A percentile compares a stretch with the other conserved stretches of the same genome.
Evolutionary conservation across 1,284 basidiomycete species (phyloP).

Genomic region (Apiotrichum siamense): DNA sequence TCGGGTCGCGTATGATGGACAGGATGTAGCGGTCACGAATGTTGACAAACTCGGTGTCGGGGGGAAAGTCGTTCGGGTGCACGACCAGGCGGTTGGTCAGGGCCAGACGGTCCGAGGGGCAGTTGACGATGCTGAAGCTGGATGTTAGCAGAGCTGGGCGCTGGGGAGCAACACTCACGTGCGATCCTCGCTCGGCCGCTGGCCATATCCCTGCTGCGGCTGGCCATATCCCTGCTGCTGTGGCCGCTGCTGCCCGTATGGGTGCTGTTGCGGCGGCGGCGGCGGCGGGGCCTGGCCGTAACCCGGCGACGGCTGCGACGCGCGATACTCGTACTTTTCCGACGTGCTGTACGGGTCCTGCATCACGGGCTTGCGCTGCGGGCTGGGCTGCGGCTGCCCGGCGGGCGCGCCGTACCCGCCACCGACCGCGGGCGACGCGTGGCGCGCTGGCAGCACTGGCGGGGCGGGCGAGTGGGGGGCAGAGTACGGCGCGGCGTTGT

Average conservation of each 20-base stretch:
- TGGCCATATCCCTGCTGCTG: neutral
- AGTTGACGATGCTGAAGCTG: constrained; percentile 46
- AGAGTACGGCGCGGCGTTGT: constrained; percentile 3
- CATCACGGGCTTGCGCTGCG: constrained; percentile 1
- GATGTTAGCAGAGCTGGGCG: neutral
- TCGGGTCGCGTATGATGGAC: constrained; percentile 69
- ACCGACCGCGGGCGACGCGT: neutral
- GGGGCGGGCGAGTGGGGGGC: neutral
- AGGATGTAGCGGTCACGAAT: constrained; percentile 64
- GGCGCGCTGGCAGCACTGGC: constrained; percentile 9
- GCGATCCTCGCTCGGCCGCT: constrained; percentile 18
- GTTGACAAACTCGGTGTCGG: constrained; percentile 63
- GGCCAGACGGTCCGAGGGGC: constrained; percentile 55
- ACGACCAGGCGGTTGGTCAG: constrained; percentile 77
- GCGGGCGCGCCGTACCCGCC: constrained; percentile 3
- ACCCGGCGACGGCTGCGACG: neutral
- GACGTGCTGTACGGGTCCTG: neutral
- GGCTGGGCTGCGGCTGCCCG: neutral
- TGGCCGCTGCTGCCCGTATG: neutral
- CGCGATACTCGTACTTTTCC: constrained; percentile 17
- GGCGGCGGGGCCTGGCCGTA: constrained; percentile 6
- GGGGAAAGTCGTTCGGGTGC: constrained; percentile 63
- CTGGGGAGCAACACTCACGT: constrained; percentile 23
- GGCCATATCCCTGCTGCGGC: neutral
- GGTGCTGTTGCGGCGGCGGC: neutral